Base-by-base conservation (phyloP, 2,329 filamentous ascomycete species). In the Aspergillus oerlinghausenensis region DNA sequence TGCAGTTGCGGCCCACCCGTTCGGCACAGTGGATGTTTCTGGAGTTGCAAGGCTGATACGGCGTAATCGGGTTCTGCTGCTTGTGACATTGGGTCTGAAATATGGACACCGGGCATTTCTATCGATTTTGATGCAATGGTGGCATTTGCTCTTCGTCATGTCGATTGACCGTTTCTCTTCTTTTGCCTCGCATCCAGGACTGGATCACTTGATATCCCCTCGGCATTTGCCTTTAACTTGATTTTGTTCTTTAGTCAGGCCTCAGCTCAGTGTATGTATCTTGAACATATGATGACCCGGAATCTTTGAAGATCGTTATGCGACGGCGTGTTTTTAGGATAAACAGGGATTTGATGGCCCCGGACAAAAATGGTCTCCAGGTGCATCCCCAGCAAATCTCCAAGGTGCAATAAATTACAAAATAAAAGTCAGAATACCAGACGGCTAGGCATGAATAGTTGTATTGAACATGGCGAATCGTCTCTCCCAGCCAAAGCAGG, bases 391-490 rank as follows among this genome's bases (percentile, higher is more conserved):
- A 23, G 5, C 19, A 26, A 47, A 17, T 35, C 32, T 14, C 14
- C 32, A 38, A 17, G 32, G 6, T 38, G 32, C 5, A 32, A 52
- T 52, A 26, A 35, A 43, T 35, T 52, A 11, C 14, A 38, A 28
- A 32, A 23, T 21, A 26, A 11, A 3, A 23, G 19, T 7, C 23
- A 26, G 10, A 25, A 23, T 7, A 21, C n/a, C 43, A 21, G 23
- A 14, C 14, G 11, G 14, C 49, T 29, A 59, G 40, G 38, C 49
- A 49, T 69, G 60, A 47, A 90, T 87, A 50, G 76, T 83, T 4
- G 87, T 88, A 17, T 83, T 84, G 67, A 87, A 88, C 53, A 92
- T 68, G 5, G 80, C 79, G 73, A 86, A 90, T 60, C 83, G 73
- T 55, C 84, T 80, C 66, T 86, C 75, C 85, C 87, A 90, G 29